Evolutionary conservation across 2,329 filamentous ascomycete species (phyloP).

Genomic region (Calonectria multiphialidica): DNA sequence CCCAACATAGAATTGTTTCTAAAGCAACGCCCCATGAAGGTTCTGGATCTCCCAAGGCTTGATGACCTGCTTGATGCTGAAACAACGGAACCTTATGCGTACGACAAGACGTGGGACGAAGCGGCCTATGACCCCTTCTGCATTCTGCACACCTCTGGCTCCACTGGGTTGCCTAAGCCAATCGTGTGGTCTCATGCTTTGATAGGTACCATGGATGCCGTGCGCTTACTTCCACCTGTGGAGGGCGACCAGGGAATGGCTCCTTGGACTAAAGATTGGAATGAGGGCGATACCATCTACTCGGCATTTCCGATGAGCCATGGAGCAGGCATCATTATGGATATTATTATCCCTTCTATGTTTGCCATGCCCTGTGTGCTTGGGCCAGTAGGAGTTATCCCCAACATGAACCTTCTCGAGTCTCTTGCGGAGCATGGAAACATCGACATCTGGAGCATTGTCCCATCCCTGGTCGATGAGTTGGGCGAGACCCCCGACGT

Average conservation of each 20-base stretch:
- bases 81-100: conserved; percentile 37
- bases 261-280: conserved; percentile 47
- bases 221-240: conserved; percentile 47
- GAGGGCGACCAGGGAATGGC: conserved; percentile 44
- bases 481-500: conserved; percentile 46
- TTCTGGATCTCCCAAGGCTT: conserved; percentile 44
- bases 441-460: conserved; percentile 54
- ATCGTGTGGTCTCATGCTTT: conserved; percentile 49
- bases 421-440: conserved; percentile 47
- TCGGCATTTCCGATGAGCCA: conserved; percentile 53
- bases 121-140: conserved; percentile 51
- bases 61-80: conserved; percentile 43
- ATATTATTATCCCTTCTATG: conserved; percentile 52
- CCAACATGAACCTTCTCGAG: conserved; percentile 51
- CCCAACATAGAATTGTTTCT: conserved; percentile 39
- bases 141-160: conserved; percentile 56
- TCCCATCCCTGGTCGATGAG: conserved; percentile 52
- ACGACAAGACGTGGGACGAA: conserved; percentile 47
- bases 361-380: conserved; percentile 51
- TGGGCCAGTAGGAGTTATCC: conserved; percentile 49
- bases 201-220: conserved; percentile 51
- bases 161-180: conserved; percentile 56
- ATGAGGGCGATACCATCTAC: conserved; percentile 46
- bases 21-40: conserved; percentile 39
- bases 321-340: conserved; percentile 55